Percentiles rank a stretch among this genome's conserved stretches.
Evolutionary conservation across 2,329 filamentous ascomycete species (phyloP).

Genomic region (Aspergillus proliferans): DNA sequence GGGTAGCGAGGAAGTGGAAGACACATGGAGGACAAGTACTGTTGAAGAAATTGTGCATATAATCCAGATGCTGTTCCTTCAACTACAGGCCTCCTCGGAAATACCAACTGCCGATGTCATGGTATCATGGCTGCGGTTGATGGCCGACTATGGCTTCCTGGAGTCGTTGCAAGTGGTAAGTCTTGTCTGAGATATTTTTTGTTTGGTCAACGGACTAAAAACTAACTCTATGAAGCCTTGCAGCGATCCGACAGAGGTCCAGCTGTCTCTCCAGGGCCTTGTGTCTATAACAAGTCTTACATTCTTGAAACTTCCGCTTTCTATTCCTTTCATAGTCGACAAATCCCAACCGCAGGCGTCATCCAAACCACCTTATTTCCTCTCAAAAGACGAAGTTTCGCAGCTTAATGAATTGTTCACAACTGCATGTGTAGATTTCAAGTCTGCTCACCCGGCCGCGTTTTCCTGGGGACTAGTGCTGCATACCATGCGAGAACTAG

Average conservation of each 20-base stretch:
- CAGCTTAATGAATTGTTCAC: constrained; percentile 68
- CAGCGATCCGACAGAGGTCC: constrained; percentile 31
- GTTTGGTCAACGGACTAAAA: constrained; percentile 5
- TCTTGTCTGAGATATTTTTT: constrained; percentile 12
- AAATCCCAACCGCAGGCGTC: constrained; percentile 17
- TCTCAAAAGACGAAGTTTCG: constrained; percentile 63
- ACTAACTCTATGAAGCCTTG: constrained; percentile 28
- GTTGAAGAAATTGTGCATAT: constrained; percentile 68
- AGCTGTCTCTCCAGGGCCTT: constrained; percentile 61
- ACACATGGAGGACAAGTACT: constrained; percentile 57
- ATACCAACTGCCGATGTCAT: constrained; percentile 56
- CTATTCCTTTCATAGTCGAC: constrained; percentile 48
- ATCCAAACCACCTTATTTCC: constrained; percentile 54
- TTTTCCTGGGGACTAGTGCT: constrained; percentile 78
- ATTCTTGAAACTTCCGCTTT: constrained; percentile 62
- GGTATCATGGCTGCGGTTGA: constrained; percentile 67
- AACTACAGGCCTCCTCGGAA: constrained; percentile 54
- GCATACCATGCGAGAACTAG: constrained; percentile 60
- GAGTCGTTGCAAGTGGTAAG: constrained; percentile 55
- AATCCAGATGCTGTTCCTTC: constrained; percentile 66
- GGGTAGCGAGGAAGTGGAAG: constrained; percentile 52
- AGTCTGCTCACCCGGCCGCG: constrained; percentile 64
- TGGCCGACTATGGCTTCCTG: constrained; percentile 64
- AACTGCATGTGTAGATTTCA: constrained; percentile 50
- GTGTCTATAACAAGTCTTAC: constrained; percentile 64